phyloP scores from a whole-genome alignment of 1,284 basidiomycete species.

The Coniferiporia sulphurascens region DNA sequence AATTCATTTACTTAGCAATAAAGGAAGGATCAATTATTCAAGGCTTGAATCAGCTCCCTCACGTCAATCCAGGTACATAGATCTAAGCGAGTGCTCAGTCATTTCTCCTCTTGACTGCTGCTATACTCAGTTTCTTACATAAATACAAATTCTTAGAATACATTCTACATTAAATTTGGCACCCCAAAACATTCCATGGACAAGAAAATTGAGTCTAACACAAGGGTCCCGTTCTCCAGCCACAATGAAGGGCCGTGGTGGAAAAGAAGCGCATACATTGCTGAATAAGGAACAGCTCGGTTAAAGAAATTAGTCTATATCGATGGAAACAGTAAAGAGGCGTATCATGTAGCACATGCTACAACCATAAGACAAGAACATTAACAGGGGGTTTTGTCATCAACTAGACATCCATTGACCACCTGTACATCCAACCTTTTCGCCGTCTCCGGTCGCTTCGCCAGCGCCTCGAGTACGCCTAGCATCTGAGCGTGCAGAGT shows the following conservation, averaged over 20 bases:
- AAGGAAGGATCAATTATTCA: too few species aligned
- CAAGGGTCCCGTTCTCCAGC: not conserved
- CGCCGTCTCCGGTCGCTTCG: not conserved
- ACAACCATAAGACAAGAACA: not conserved
- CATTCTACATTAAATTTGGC: too few species aligned
- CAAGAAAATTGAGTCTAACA: too few species aligned
- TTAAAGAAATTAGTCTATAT: not conserved
- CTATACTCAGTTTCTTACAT: too few species aligned
- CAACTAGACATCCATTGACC: not conserved
- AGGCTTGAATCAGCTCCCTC: too few species aligned
- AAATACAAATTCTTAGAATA: too few species aligned
- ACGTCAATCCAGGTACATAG: too few species aligned
- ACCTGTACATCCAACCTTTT: not conserved
- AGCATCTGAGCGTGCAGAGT: not conserved
- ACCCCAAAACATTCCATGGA: too few species aligned
- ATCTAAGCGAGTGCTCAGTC: too few species aligned
- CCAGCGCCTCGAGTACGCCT: not conserved
- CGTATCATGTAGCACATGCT: not conserved
- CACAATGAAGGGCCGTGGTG: not conserved
- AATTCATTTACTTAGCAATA: too few species aligned
- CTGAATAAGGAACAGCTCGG: not conserved
- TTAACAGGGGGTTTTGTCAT: not conserved
- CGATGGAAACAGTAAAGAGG: not conserved
- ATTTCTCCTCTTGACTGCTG: too few species aligned
- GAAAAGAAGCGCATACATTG: not conserved